Base-by-base conservation (phyloP, 2,329 filamentous ascomycete genomes). In the Cytospora mali region DNA sequence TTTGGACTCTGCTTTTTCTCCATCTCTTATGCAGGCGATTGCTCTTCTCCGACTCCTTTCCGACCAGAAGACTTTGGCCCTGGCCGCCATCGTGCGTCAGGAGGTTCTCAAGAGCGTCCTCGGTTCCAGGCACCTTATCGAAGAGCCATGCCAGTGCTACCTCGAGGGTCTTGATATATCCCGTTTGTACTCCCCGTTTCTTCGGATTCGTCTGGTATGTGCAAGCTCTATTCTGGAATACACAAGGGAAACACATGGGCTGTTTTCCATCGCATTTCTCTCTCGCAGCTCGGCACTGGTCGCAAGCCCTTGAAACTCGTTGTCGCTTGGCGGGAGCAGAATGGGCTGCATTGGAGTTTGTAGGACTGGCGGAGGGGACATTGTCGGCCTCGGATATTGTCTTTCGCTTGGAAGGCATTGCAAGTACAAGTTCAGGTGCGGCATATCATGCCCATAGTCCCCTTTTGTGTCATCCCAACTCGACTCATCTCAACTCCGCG, bases 111-210 rank as follows among this genome's bases (percentile, higher is more conserved):
- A 91, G 79, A 16, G 81, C 79, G 57, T 80, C 77, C 72, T 91
- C 88, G 54, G 80, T 82, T 11, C 82, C 84, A 16, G 84, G 80
- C 39, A 86, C 81, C 60, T 84, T 83, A 64, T 85, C 81, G 64
- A 91, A 88, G 1, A 90, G 76, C 79, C 87, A 87, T 14, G 87
- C 88, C 60, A 90, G 79, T 11, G 88, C 83, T 50, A 90, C 74
- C 73, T 93, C 90, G 21, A 93, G 78, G 0, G 88, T 89, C 35
- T 89, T 84, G 60, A 93, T 88, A 70, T 93, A 92, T 18, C 91
- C 90, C n/a, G 90, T 90, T 69, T 90, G 90, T 13, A 93, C 85
- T 4, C 91, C 90, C 66, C 90, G 82, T 73, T 92, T 92, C 75
- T 91, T 92, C 9, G 88, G 86, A 59, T 86, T 87, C 59, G 88